Evolutionary conservation across 371 early-diverging fungal species (phyloP), one percentile per base, ranked within the genome.

Genomic region (Rhizopus microsporus): DNA sequence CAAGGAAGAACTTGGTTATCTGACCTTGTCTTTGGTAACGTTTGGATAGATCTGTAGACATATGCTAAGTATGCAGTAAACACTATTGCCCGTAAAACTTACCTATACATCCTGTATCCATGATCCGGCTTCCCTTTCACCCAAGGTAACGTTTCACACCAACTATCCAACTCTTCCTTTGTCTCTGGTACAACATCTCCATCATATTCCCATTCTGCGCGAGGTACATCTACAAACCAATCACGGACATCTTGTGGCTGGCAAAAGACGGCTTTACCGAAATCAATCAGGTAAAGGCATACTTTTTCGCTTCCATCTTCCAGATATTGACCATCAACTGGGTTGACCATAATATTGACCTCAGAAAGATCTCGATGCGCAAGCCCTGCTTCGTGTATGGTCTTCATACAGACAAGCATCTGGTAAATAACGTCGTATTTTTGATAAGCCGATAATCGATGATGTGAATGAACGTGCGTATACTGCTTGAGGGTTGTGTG

Each of bases 351-450:
- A 49, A 85, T 81, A 40, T 87, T 87, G 32, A 85, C 87, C 60
- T 87, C 87, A 3, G 83, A 83, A 30, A 87, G 68, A 67, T 87
- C 86, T 15, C 87, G 74, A 55, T 87, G 87, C 0, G 87, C 85
- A 10, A 87, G 71, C 3, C 87, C 87, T 7, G 81, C 80, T 8
- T 71, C 67, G 44, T 87, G 87, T 47, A 87, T 79, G 0, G 69
- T 73, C 50, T 78, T 72, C 74, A 87, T 80, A 39, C 84, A 86
- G n/a, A 69, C 53, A 5, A 87, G 55, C 84, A 87, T 84, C 46
- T 85, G 85, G 17, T 65, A 67, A 40, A 87, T 80, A 3, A 85
- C 73, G 38, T 71, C 63, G 46, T 78, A 78, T 55, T 87, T 87
- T 56, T 87, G 87, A 40, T 76, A 73, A 1, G 86, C 83, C 0